Conservation (phyloP, 768 basidiomycete species). For the Podaxis carcinomalis region DNA sequence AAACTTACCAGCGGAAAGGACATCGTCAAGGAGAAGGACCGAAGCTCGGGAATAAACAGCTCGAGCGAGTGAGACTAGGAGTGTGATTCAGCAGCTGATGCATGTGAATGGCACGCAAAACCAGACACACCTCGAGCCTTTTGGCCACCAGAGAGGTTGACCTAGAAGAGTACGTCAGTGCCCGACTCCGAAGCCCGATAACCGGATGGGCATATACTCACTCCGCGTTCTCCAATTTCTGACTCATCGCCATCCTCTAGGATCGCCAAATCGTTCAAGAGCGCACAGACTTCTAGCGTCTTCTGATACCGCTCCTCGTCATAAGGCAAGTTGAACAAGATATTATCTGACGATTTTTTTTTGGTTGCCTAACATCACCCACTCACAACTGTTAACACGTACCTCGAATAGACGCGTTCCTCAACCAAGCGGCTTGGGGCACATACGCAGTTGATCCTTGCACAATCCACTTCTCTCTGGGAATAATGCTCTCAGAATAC, state of each 20-base stretch:
- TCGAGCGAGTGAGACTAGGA: constrained; percentile 46
- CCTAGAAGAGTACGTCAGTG: constrained; percentile 21
- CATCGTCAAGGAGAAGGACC: constrained; percentile 80
- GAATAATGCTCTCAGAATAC: constrained; percentile 38
- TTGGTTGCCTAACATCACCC: not conserved
- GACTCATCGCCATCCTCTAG: constrained; percentile 86
- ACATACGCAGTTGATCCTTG: constrained; percentile 82
- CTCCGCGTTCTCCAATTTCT: constrained; percentile 85
- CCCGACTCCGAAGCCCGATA: not conserved
- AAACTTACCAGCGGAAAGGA: constrained; percentile 47
- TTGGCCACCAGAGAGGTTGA: constrained; percentile 57
- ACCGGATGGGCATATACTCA: constrained; percentile 23
- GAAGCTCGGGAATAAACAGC: constrained; percentile 90
- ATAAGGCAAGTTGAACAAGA: constrained; percentile 76
- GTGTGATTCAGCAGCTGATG: constrained; percentile 26
- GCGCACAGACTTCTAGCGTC: constrained; percentile 75
- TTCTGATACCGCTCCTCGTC: constrained; percentile 76
- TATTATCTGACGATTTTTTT: constrained; percentile 41
- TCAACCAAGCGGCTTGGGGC: constrained; percentile 69
- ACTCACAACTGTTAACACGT: not conserved
- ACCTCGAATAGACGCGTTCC: constrained; percentile 61
- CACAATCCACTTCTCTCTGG: constrained; percentile 71
- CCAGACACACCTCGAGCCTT: constrained; percentile 53
- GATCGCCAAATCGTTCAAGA: constrained; percentile 72
- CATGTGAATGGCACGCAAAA: constrained; percentile 32